Conservation (phyloP, 345 rosid species). For the Acer yangbiense region DNA sequence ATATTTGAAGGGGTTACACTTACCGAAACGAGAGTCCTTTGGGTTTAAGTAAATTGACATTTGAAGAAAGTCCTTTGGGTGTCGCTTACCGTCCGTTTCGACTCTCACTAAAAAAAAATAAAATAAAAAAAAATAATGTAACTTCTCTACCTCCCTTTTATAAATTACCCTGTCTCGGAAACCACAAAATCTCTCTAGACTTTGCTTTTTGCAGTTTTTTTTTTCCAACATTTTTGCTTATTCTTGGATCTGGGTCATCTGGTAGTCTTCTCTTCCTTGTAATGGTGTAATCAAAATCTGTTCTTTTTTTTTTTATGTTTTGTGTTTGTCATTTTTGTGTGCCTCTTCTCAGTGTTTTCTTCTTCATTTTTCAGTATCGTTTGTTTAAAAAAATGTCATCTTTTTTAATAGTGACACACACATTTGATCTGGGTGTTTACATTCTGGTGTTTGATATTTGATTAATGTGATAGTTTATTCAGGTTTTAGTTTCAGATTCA, state of each 20-base stretch:
- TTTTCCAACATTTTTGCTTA: not conserved
- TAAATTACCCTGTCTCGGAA: not conserved
- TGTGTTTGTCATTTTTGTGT: not conserved
- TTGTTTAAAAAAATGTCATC: too few species aligned
- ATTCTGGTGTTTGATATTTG: not conserved
- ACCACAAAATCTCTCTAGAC: not conserved
- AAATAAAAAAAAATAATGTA: too few species aligned
- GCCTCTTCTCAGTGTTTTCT: too few species aligned
- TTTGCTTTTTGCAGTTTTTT: not conserved
- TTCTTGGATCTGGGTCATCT: conserved; percentile 15
- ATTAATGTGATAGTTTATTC: not conserved
- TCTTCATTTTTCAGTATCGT: too few species aligned
- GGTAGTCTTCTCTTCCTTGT: conserved; percentile 20
- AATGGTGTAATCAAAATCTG: not conserved
- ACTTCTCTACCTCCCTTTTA: not conserved
- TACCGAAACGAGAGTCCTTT: too few species aligned
- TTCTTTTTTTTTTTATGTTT: not conserved
- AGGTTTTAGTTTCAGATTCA: not conserved
- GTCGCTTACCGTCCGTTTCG: not conserved
- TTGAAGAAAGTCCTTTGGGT: too few species aligned
- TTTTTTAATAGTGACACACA: too few species aligned
- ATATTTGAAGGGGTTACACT: too few species aligned
- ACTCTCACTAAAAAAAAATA: not conserved
- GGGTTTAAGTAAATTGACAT: too few species aligned
- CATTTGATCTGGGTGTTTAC: not conserved